These are phyloP conservation scores for Syzygium oleosum DNA, from an alignment of 345 rosid species.

Conservation along the genomic window DNA sequence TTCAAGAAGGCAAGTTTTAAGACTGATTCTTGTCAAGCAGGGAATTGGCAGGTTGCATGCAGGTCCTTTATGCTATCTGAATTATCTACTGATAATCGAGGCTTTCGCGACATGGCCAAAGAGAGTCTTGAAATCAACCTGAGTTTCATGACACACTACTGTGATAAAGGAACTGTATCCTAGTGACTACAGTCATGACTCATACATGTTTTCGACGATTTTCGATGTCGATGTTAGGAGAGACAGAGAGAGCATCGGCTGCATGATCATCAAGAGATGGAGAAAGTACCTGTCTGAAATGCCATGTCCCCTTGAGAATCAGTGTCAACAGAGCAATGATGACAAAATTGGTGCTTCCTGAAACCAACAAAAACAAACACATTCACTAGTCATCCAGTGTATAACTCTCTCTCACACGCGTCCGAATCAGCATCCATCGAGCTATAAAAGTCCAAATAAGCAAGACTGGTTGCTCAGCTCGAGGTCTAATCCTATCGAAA, in stretches of 20 bases:
- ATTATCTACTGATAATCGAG: neutral
- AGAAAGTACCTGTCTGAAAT: conserved; percentile 70
- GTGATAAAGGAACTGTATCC: neutral
- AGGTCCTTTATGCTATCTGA: neutral
- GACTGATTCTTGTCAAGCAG: neutral
- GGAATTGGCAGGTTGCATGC: neutral
- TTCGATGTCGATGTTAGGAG: neutral
- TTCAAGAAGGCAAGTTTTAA: neutral
- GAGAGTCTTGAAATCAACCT: neutral
- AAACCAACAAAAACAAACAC: neutral
- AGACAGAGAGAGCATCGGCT: neutral
- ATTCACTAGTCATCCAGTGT: neutral
- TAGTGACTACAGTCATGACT: neutral
- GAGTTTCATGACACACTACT: neutral
- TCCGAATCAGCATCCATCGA: neutral
- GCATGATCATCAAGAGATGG: neutral
- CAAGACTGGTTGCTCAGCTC: neutral
- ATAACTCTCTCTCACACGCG: neutral
- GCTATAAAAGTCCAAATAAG: neutral
- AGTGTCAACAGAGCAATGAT: conserved; percentile 72
- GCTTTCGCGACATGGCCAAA: neutral
- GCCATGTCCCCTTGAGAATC: conserved; percentile 69
- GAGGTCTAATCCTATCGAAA: neutral
- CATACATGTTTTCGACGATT: neutral
- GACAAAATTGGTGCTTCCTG: conserved; percentile 90